Evolutionary conservation across 495 filamentous ascomycete genomes (phyloP).

Genomic region (Chaetomium cochliodes): DNA sequence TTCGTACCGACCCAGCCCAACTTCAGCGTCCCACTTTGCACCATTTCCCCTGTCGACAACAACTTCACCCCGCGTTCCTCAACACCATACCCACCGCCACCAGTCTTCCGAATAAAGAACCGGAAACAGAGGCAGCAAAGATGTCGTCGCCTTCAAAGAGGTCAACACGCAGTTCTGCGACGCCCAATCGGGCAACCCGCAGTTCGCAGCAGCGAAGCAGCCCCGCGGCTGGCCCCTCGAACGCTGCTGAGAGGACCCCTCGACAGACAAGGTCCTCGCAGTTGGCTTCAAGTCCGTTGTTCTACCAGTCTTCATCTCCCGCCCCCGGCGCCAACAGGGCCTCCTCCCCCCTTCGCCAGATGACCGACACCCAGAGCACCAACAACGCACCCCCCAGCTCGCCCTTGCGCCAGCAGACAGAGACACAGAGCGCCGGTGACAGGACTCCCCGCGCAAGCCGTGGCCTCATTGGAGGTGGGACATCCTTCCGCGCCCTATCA

Average conservation of each 20-base stretch:
- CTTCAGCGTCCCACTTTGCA: slow-evolving; percentile 10
- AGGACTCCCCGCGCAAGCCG: slow-evolving; percentile 71
- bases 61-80: slow-evolving; percentile 8
- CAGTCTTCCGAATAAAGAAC: not conserved
- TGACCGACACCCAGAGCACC: slow-evolving; percentile 57
- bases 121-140: slow-evolving; percentile 10
- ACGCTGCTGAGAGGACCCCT: slow-evolving; percentile 49
- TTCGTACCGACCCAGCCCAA: slow-evolving; percentile 13
- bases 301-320: slow-evolving; percentile 81
- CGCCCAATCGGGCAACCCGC: slow-evolving; percentile 54
- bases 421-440: slow-evolving; percentile 55
- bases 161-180: slow-evolving; percentile 56
- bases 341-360: slow-evolving; percentile 56
- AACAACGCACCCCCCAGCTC: slow-evolving; percentile 59
- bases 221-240: slow-evolving; percentile 48
- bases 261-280: slow-evolving; percentile 45
- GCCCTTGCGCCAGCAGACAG: slow-evolving; percentile 59
- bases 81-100: not conserved
- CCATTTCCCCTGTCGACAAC: slow-evolving; percentile 6
- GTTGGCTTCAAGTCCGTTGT: slow-evolving; percentile 75
- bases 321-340: slow-evolving; percentile 43
- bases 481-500: slow-evolving; percentile 8
- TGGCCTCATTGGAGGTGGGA: slow-evolving; percentile 62
- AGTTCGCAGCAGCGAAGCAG: slow-evolving; percentile 54
- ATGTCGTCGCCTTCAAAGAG: slow-evolving; percentile 63